Evolutionary conservation across 2,329 filamentous ascomycete genomes (phyloP).

Genomic region (Piedraia hortae): DNA sequence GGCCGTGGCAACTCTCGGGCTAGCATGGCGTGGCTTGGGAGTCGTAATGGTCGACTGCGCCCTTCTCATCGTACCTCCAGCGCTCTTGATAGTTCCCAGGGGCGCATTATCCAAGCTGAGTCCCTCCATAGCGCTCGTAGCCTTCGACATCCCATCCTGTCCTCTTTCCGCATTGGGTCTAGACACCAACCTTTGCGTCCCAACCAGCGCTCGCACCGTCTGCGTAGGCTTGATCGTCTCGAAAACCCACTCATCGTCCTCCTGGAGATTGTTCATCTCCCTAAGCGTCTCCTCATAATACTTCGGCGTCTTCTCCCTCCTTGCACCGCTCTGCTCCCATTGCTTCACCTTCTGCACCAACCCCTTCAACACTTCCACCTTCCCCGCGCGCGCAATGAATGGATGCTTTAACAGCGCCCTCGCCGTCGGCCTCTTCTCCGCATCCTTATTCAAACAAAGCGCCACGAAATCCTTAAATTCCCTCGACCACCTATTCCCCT

Average conservation of each 20-base stretch:
- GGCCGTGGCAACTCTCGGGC: slow-evolving; percentile 14
- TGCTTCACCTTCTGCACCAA: slow-evolving; percentile 59
- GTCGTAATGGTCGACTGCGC: slow-evolving; percentile 14
- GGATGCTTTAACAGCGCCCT: slow-evolving; percentile 68
- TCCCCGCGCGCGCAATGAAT: slow-evolving; percentile 69
- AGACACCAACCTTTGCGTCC: slow-evolving; percentile 17
- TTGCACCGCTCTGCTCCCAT: slow-evolving; percentile 32
- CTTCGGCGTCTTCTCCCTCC: slow-evolving; percentile 26
- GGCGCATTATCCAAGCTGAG: slow-evolving; percentile 20
- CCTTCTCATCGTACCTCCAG: slow-evolving; percentile 5
- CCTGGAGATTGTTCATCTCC: slow-evolving; percentile 17
- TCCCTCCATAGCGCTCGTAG: slow-evolving; percentile 14
- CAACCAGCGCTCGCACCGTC: slow-evolving; percentile 28
- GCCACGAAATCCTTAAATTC: slow-evolving; percentile 89
- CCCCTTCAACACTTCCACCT: slow-evolving; percentile 66
- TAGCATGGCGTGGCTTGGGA: slow-evolving; percentile 9
- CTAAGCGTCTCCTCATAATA: slow-evolving; percentile 81
- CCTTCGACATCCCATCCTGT: slow-evolving; percentile 10
- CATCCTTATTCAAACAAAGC: slow-evolving; percentile 76
- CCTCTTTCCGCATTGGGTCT: too few relatives aligned
- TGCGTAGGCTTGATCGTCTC: slow-evolving; percentile 51
- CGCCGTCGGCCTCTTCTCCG: slow-evolving; percentile 56
- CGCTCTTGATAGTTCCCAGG: slow-evolving; percentile 11
- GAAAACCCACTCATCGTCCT: slow-evolving; percentile 80
- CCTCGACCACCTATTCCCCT: slow-evolving; percentile 45